phyloP scores from a whole-genome alignment of 139 green algal genomes.

The Tetradesmus obliquus region DNA sequence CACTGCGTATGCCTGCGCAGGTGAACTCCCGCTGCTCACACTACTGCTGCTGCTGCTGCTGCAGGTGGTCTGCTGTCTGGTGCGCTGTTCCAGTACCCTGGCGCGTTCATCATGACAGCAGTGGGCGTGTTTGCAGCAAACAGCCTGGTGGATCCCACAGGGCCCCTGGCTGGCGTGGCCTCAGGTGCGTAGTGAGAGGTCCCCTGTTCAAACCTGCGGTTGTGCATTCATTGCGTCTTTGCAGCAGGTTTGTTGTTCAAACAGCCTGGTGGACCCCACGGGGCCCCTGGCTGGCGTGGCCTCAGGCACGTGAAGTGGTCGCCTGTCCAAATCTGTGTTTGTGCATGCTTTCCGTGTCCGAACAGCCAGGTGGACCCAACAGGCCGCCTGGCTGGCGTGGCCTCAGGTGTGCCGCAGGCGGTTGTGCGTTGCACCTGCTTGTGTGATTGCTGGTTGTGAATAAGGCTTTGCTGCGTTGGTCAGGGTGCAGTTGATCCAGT shows the following conservation, averaged over 20 bases:
- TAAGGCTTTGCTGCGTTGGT: too few relatives aligned
- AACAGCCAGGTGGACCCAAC: slow-evolving; percentile 63
- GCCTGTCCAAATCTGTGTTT: too few relatives aligned
- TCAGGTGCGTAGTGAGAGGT: slow-evolving; percentile 48
- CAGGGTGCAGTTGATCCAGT: too few relatives aligned
- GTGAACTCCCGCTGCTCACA: too few relatives aligned
- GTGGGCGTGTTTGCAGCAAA: slow-evolving; percentile 78
- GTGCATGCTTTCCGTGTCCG: slow-evolving; percentile 57
- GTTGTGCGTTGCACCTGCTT: too few relatives aligned
- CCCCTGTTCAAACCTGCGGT: neutral
- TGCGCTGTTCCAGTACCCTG: slow-evolving; percentile 93
- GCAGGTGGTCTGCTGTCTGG: slow-evolving; percentile 77
- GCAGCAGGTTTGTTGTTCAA: slow-evolving; percentile 50
- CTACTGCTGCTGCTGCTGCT: slow-evolving; percentile 1
- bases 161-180: slow-evolving; percentile 66
- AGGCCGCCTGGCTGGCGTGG: slow-evolving; percentile 64
- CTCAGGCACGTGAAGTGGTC: slow-evolving; percentile 40
- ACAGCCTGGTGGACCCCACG: slow-evolving; percentile 61
- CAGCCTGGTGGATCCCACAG: slow-evolving; percentile 58
- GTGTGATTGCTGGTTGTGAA: too few relatives aligned
- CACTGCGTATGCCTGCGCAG: too few relatives aligned
- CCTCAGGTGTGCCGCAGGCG: slow-evolving; percentile 50
- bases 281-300: slow-evolving; percentile 67
- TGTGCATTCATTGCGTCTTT: slow-evolving; percentile 54
- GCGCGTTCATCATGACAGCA: slow-evolving; percentile 83